Evolutionary conservation across 192 early-diverging fungal species (phyloP), one percentile per base, ranked within the genome.

Genomic region (Backusella westeae): DNA sequence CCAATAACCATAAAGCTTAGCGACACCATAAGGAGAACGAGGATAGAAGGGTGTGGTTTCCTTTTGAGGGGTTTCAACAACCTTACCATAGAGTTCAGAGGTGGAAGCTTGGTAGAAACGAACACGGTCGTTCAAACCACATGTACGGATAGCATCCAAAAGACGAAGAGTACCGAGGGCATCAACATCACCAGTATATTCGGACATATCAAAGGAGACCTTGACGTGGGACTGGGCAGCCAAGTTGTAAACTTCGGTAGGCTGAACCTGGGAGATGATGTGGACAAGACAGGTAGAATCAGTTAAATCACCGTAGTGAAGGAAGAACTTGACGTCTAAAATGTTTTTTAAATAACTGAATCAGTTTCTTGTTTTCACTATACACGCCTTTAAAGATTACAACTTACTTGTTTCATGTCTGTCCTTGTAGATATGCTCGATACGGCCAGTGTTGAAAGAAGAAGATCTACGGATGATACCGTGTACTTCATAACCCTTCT

Each of bases 21-120:
- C 93, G 17, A 94, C 92, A 80, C 90, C 93, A 83, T 94, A 94
- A 26, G 93, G 93, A 21, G 91, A 93, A 71, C 93, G 87, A 68
- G 92, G 93, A 80, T 94, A 94, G 80, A 94, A 94, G 14, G 92
- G 93, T 9, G 93, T 93, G n/a, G 87, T 94, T 79, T 94, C 93
- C 76, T 84, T 90, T 77, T 93, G 92, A 29, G 92, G 92, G 19
- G 89, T 92, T 76, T 94, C 93, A 10, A 84, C 87, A 6, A 91
- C 93, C 77, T 93, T 93, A 71, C 93, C 93, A 74, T 93, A 93
- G 46, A 93, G 85, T 75, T 94, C 92, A 68, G 89, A 92, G 34
- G 92, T 93, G 49, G 88, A 90, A 14, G 92, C 93, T 77, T 89
- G 88, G 78, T 89, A 89, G 78, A 89, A 89, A 67, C 85, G 85